These are phyloP conservation scores for Oryza longistaminata DNA, from an alignment of 176 grass and related monocot species.

Conservation along the genomic window DNA sequence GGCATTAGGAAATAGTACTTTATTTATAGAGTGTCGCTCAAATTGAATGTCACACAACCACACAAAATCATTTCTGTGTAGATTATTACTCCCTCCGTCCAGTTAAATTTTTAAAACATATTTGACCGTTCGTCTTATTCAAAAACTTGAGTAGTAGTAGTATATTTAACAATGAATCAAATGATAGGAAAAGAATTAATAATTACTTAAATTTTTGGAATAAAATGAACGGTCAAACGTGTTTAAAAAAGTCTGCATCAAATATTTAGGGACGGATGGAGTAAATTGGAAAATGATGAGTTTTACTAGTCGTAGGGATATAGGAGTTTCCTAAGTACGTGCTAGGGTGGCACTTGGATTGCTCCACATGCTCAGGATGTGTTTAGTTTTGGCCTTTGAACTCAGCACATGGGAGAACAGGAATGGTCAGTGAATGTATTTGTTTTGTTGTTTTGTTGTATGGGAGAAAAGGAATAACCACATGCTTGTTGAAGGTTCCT, in stretches of 20 bases:
- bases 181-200: no score
- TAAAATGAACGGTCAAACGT: no score
- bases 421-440: background rate
- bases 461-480: background rate
- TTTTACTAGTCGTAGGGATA: background rate
- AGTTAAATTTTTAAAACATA: no score
- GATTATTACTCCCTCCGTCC: no score
- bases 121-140: no score
- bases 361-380: background rate
- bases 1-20: no score
- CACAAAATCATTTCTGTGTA: background rate
- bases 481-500: background rate
- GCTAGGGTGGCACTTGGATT: background rate
- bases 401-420: background rate
- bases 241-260: no score
- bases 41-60: background rate
- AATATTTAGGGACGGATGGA: no score
- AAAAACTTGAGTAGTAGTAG: no score
- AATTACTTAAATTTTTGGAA: no score
- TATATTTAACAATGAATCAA: no score
- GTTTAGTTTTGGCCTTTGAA: background rate
- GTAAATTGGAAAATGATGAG: no score
- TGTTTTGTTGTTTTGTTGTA: background rate
- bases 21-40: background rate
- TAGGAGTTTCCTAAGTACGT: background rate